Evolutionary conservation across 2,329 filamentous ascomycete genomes (phyloP).

Genomic region (Nakataea oryzae): DNA sequence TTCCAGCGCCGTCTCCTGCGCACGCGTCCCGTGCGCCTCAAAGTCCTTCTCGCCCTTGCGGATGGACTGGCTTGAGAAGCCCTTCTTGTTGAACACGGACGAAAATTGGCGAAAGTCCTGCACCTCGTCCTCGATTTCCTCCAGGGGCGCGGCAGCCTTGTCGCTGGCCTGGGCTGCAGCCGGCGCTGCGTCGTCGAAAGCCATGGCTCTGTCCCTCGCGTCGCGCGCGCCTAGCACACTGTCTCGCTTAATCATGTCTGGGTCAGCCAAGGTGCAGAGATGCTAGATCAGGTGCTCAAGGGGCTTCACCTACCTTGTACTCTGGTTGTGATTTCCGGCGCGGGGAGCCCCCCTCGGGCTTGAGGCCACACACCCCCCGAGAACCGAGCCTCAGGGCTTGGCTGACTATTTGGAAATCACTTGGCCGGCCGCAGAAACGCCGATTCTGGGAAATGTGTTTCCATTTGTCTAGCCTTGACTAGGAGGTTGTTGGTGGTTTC

Average conservation of each 20-base stretch:
- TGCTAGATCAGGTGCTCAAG: not conserved
- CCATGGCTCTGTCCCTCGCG: constrained; percentile 9
- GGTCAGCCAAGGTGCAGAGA: not conserved
- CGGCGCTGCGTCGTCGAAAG: constrained; percentile 13
- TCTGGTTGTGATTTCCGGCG: not conserved
- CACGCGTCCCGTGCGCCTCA: constrained; percentile 78
- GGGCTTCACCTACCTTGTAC: not conserved
- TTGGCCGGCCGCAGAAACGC: too few species aligned
- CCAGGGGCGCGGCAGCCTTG: constrained; percentile 9
- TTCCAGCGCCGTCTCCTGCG: constrained; percentile 69
- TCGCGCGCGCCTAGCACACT: not conserved
- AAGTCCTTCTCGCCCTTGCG: constrained; percentile 97
- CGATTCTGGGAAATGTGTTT: too few species aligned
- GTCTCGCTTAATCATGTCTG: not conserved
- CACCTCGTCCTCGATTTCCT: constrained; percentile 13
- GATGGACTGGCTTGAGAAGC: constrained; percentile 53
- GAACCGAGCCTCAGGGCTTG: too few species aligned
- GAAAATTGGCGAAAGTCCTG: constrained; percentile 76
- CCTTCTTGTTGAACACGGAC: constrained; percentile 38
- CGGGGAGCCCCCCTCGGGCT: not conserved
- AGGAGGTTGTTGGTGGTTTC: too few species aligned
- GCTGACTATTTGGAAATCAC: too few species aligned
- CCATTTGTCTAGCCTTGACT: too few species aligned
- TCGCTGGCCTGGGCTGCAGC: constrained; percentile 5
- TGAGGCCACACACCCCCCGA: too few species aligned